Evolutionary conservation across 768 basidiomycete species (phyloP).

Genomic region (Fomitopsis serialis): DNA sequence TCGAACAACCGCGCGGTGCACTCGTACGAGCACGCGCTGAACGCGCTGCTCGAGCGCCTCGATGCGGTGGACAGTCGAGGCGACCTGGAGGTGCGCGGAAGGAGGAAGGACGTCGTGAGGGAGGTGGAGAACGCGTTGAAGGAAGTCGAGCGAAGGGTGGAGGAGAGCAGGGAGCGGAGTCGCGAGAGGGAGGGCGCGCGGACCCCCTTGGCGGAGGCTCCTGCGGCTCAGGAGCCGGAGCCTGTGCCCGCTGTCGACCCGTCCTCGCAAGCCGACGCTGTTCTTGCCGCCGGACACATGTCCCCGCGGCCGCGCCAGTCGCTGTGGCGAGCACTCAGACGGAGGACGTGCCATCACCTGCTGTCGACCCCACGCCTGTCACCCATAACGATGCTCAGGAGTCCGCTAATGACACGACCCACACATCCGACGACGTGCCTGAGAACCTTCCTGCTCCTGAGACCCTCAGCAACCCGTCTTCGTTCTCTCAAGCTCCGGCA

Average conservation of each 20-base stretch:
- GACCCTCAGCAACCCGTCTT: neutral
- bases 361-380: no score
- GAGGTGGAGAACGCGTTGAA: slow-evolving; percentile 53
- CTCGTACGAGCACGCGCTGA: slow-evolving; percentile 57
- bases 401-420: no score
- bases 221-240: neutral
- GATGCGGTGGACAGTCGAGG: slow-evolving; percentile 62
- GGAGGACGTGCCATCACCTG: neutral
- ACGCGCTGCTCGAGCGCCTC: slow-evolving; percentile 46
- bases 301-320: neutral
- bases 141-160: slow-evolving; percentile 45
- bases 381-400: no score
- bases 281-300: neutral
- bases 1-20: slow-evolving; percentile 54
- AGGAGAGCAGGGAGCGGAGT: slow-evolving; percentile 31
- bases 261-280: neutral
- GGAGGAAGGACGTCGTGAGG: slow-evolving; percentile 49
- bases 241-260: neutral
- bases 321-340: neutral
- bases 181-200: slow-evolving; percentile 5
- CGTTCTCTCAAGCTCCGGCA: no score
- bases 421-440: neutral
- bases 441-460: neutral
- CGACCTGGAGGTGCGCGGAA: slow-evolving; percentile 43
- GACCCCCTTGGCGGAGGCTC: neutral